Conservation (phyloP, 306 rosid genomes). For the Inga laurina region DNA sequence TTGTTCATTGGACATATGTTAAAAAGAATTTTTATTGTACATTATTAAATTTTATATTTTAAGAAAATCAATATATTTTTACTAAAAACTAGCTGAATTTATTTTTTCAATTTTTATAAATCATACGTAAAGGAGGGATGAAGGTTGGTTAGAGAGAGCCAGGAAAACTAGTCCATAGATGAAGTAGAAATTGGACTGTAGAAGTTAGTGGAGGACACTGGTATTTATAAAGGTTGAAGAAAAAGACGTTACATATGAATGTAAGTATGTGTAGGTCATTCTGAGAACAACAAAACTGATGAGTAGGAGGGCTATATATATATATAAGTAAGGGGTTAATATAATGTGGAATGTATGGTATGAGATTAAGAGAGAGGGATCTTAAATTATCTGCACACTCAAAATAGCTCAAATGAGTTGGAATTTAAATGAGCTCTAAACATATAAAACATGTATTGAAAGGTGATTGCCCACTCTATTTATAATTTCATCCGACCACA, state of each 20-base stretch:
- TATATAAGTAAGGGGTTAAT: neutral
- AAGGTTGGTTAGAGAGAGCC: conserved; percentile 78
- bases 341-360: neutral
- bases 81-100: too few species aligned
- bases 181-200: neutral
- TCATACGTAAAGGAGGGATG: conserved; percentile 70
- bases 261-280: neutral
- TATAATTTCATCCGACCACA: neutral
- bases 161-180: conserved; percentile 93
- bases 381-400: too few species aligned
- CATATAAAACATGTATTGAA: neutral
- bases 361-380: neutral
- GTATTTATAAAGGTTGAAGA: neutral
- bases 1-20: too few species aligned
- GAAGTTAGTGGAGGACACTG: neutral
- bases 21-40: too few species aligned
- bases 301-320: neutral
- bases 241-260: neutral
- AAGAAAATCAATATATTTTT: too few species aligned
- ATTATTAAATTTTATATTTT: too few species aligned
- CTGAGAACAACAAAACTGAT: neutral
- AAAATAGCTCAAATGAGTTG: neutral
- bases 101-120: neutral
- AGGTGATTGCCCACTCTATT: neutral
- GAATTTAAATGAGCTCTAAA: neutral